Conservation (phyloP, 768 basidiomycete genomes). For the Vishniacozyma victoriae region DNA sequence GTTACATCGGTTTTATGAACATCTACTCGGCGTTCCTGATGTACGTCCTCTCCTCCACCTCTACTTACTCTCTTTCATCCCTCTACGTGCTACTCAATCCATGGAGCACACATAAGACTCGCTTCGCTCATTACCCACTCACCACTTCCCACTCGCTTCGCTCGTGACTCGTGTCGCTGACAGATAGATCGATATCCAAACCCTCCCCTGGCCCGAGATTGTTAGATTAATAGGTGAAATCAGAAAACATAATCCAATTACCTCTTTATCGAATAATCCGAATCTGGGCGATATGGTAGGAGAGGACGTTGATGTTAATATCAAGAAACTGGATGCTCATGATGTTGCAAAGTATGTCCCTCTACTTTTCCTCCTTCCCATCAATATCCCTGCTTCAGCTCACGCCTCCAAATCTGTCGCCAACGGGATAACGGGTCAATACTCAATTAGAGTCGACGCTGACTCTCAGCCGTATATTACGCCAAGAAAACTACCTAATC, state of each 20-base stretch:
- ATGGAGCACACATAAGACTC: background rate
- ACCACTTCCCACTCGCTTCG: too few species aligned
- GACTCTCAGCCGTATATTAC: conserved; percentile 65
- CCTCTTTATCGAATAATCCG: conserved; percentile 53
- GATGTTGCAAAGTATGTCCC: conserved; percentile 75
- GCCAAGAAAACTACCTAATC: conserved; percentile 97
- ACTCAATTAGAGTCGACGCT: background rate
- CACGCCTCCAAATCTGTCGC: background rate
- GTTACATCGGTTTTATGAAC: conserved; percentile 93
- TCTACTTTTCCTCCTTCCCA: background rate
- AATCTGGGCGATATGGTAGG: conserved; percentile 51
- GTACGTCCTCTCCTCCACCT: conserved; percentile 53
- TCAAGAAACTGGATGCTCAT: conserved; percentile 84
- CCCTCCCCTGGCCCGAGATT: conserved; percentile 92
- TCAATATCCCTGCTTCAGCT: background rate
- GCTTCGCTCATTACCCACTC: too few species aligned
- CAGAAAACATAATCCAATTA: conserved; percentile 86
- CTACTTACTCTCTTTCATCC: too few species aligned
- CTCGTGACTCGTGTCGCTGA: too few species aligned
- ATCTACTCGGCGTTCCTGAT: conserved; percentile 89
- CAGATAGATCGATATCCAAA: conserved; percentile 85
- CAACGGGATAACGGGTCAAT: too few species aligned
- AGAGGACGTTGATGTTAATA: conserved; percentile 49
- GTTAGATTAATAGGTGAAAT: conserved; percentile 85
- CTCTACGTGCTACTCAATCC: background rate